Evolutionary conservation across 2,329 filamentous ascomycete genomes (phyloP).

Genomic region (Scedosporium minutisporum): DNA sequence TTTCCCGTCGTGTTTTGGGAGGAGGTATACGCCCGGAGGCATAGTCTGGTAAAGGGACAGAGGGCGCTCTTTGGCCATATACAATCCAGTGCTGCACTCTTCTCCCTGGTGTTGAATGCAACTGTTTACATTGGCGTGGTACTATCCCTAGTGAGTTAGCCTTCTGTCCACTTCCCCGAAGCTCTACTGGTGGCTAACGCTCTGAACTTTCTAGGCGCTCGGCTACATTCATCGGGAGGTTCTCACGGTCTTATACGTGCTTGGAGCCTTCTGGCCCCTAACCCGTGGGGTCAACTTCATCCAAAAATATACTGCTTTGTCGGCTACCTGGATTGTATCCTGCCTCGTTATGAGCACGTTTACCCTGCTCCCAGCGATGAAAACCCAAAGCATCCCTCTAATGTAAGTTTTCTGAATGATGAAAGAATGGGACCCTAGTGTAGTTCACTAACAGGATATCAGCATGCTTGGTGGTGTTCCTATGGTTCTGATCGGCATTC

Average conservation of each 20-base stretch:
- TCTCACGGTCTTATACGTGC: constrained; percentile 68
- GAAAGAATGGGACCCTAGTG: constrained; percentile 66
- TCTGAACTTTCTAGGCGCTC: constrained; percentile 51
- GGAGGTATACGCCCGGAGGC: constrained; percentile 73
- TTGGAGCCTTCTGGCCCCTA: constrained; percentile 69
- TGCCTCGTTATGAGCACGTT: constrained; percentile 83
- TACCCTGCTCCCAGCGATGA: constrained; percentile 79
- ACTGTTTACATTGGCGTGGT: constrained; percentile 64
- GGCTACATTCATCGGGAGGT: constrained; percentile 89
- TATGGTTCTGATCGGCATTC: constrained; percentile 66
- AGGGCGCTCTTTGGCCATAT: constrained; percentile 61
- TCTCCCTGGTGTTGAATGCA: constrained; percentile 53
- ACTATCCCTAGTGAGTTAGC: constrained; percentile 57
- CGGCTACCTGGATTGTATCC: constrained; percentile 62
- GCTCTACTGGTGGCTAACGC: not conserved
- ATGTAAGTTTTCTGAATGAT: constrained; percentile 76
- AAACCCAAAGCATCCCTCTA: constrained; percentile 63
- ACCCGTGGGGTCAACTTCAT: constrained; percentile 68
- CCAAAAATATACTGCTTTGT: constrained; percentile 51
- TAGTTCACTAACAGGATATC: constrained; percentile 21
- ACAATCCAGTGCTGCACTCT: constrained; percentile 44
- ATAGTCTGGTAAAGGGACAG: constrained; percentile 57
- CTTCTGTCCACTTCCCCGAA: not conserved
- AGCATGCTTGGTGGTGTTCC: constrained; percentile 66
- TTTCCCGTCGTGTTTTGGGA: constrained; percentile 97